Percentiles rank a stretch among this genome's conserved stretches.
These are phyloP conservation scores for Termitomyces sp. DNA, from an alignment of 768 basidiomycete species.

Conservation along the genomic window DNA sequence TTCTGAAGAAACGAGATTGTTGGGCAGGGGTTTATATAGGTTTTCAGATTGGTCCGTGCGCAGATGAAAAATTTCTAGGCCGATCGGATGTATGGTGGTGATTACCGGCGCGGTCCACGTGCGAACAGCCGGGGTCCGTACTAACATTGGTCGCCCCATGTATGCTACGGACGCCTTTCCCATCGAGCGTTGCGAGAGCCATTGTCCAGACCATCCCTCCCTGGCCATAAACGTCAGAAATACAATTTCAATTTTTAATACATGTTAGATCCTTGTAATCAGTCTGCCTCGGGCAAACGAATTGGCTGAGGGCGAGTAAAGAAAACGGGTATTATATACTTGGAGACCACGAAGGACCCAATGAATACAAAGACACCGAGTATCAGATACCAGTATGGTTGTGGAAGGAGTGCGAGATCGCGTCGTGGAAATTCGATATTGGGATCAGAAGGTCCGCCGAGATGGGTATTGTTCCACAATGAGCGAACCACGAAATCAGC, in stretches of 20 bases:
- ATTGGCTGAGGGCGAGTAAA: background rate
- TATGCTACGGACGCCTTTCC: too few relatives aligned
- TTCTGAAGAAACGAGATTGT: constrained; percentile 13
- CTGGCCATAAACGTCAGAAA: too few relatives aligned
- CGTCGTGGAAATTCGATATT: background rate
- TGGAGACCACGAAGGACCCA: background rate
- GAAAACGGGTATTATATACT: background rate
- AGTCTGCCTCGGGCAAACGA: background rate
- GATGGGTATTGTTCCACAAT: constrained; percentile 48
- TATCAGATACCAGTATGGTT: background rate
- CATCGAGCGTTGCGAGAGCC: too few relatives aligned
- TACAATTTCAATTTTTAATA: too few relatives aligned
- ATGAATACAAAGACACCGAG: background rate
- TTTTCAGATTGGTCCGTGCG: constrained; percentile 7
- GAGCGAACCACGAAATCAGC: constrained; percentile 45
- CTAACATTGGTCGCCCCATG: too few relatives aligned
- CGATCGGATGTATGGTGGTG: background rate
- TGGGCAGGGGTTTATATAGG: constrained; percentile 4
- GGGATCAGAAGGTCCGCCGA: background rate
- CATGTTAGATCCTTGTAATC: background rate
- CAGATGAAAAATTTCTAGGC: background rate
- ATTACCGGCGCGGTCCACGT: background rate
- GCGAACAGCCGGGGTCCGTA: too few relatives aligned
- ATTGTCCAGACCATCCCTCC: too few relatives aligned
- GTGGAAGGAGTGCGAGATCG: background rate